A percentile compares a stretch with the other conserved stretches of the same genome.
Conservation (phyloP, 768 basidiomycete genomes). For the Lactifluus volemus region DNA sequence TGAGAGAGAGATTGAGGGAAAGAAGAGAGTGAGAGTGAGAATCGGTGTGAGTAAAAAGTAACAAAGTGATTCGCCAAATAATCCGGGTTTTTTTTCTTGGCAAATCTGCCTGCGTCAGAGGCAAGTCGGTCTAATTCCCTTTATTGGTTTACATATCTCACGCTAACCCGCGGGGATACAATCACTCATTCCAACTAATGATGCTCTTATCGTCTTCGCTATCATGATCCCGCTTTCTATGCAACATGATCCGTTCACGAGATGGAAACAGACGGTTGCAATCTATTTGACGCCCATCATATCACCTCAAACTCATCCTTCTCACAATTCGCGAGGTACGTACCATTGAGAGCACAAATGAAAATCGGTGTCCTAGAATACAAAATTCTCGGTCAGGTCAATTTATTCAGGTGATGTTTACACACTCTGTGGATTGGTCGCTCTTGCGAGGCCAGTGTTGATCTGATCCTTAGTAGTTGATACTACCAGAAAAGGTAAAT, state of each 20-base stretch:
- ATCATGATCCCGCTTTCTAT: constrained; percentile 67
- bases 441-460: constrained; percentile 46
- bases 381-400: background rate
- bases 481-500: constrained; percentile 20
- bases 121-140: background rate
- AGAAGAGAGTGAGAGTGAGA: constrained; percentile 1
- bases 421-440: constrained; percentile 62
- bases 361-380: constrained; percentile 62
- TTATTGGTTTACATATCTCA: background rate
- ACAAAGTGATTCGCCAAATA: background rate
- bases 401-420: background rate
- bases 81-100: background rate
- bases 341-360: constrained; percentile 62
- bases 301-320: too few relatives aligned
- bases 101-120: too few relatives aligned
- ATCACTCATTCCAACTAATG: constrained; percentile 56
- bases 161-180: background rate
- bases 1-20: background rate
- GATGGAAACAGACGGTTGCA: constrained; percentile 69
- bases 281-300: constrained; percentile 27
- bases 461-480: constrained; percentile 49
- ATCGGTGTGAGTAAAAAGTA: background rate
- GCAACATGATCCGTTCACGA: constrained; percentile 56
- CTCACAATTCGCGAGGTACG: background rate
- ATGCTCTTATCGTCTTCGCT: constrained; percentile 45